Base-by-base conservation (phyloP, 176 grass and related monocot species). In the Leersia perrieri region DNA sequence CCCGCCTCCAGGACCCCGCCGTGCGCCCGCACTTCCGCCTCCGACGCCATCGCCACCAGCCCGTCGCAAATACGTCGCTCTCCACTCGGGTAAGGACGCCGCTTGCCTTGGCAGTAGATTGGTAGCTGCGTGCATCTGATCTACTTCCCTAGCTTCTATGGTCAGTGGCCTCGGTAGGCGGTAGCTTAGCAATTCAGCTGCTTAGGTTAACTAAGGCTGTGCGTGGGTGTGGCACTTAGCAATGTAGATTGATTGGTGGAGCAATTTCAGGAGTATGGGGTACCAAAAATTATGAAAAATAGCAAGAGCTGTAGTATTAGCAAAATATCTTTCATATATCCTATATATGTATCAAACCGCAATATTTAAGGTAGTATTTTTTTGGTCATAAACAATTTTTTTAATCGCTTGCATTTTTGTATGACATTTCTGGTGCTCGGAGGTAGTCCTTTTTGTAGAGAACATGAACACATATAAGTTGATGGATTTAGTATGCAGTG, bases 1-100 rank as follows among this genome's bases (percentile, higher is more conserved):
- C 95, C 72, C 88, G 84, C n/a, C 89, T 98, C 30, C 92, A 98
- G 73, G 92, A 95, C 82, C 87, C 88, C n/a, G 72, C 88, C 23
- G 70, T 75, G 74, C 87, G 66, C 3, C 79, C 81, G 66, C 32
- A 51, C 66, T 89, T 89, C 66, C 77, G 72, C 27, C 83, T 89
- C 28, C 66, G 82, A 33, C 88, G 88, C 42, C 72, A 85, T 58
- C 72, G 33, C 63, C 51, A 30, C 51, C 40, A n/a, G 31, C 18
- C 28, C 27, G 60, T 15, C 15, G 47, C 32, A 47, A 80, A 66
- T 40, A 70, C 90, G 3, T 62, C 57, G 40, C 68, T 85, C 23
- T 80, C 83, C 8, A 72, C 83, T 20, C 73, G 85, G 83, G 87
- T 89, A 89, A 84, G 70, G 77, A 2, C 28, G 5, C 14, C 12